These are phyloP conservation scores for Alternaria rosae DNA, from an alignment of 2,329 filamentous ascomycete genomes.

Conservation along the genomic window DNA sequence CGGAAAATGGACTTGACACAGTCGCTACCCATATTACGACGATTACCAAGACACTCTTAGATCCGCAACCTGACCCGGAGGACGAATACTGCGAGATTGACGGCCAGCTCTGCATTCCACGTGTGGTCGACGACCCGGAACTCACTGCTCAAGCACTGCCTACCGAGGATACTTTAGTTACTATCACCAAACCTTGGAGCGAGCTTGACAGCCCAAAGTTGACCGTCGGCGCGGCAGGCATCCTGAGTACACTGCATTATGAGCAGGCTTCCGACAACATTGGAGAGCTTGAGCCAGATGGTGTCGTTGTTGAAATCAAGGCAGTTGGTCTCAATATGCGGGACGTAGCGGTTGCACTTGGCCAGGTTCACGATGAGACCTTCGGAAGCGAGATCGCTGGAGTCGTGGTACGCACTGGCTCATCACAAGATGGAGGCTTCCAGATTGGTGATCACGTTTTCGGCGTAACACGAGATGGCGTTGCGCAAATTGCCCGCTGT, in stretches of 20 bases:
- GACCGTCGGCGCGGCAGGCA: constrained; percentile 19
- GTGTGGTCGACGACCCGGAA: constrained; percentile 14
- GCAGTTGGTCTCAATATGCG: constrained; percentile 27
- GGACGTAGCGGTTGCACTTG: constrained; percentile 30
- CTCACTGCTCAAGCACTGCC: constrained; percentile 5
- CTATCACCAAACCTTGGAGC: constrained; percentile 24
- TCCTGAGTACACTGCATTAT: constrained; percentile 26
- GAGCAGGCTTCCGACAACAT: background rate
- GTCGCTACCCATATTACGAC: constrained; percentile 2
- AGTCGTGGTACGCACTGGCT: constrained; percentile 11
- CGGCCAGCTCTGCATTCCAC: constrained; percentile 8
- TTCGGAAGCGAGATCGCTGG: constrained; percentile 27
- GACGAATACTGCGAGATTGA: constrained; percentile 21
- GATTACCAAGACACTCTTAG: background rate
- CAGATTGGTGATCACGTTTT: constrained; percentile 16
- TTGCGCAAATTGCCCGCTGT: constrained; percentile 10
- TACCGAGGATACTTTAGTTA: background rate
- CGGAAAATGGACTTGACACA: background rate
- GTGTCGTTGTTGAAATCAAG: constrained; percentile 26
- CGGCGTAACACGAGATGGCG: constrained; percentile 14
- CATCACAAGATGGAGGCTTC: background rate
- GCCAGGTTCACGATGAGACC: constrained; percentile 30
- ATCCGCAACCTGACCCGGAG: constrained; percentile 9
- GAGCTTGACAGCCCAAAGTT: constrained; percentile 15
- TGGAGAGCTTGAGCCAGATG: constrained; percentile 9